phyloP scores from a whole-genome alignment of 306 rosid genomes.

The Lathyrus aphaca region DNA sequence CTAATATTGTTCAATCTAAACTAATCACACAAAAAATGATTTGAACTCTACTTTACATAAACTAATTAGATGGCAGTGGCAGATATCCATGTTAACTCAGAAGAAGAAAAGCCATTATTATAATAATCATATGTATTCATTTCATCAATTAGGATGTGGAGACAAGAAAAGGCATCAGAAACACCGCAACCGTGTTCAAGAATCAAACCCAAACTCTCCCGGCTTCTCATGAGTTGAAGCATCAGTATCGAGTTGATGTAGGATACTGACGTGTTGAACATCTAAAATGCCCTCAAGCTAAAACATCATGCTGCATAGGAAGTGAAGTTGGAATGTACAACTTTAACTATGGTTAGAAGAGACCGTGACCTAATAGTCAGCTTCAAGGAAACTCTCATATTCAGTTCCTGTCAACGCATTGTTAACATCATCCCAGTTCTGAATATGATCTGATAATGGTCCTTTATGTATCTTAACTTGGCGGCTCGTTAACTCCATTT shows the following conservation, averaged over 20 bases:
- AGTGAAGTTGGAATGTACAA: constrained; percentile 59
- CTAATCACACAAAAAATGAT: background rate
- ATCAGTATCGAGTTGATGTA: background rate
- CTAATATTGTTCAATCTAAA: background rate
- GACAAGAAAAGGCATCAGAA: constrained; percentile 28
- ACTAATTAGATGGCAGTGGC: constrained; percentile 41
- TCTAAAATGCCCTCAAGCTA: background rate
- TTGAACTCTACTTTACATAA: constrained; percentile 25
- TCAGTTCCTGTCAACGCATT: constrained; percentile 63
- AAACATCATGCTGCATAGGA: background rate
- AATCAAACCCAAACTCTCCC: constrained; percentile 29
- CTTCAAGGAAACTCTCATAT: constrained; percentile 68
- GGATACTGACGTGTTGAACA: background rate
- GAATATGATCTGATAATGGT: constrained; percentile 65
- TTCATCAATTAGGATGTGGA: constrained; percentile 39
- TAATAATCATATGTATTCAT: constrained; percentile 8
- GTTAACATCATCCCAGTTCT: constrained; percentile 88
- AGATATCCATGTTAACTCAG: constrained; percentile 50
- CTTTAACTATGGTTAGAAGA: constrained; percentile 46
- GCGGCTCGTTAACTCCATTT: constrained; percentile 67
- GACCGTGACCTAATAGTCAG: constrained; percentile 55
- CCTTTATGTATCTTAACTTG: constrained; percentile 90
- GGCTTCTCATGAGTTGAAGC: constrained; percentile 36
- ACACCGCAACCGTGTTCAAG: constrained; percentile 37
- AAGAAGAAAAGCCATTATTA: background rate